Evolutionary conservation across 2,329 filamentous ascomycete species (phyloP), one percentile per base, ranked within the genome.

Genomic region (Diaporthe citriasiana): DNA sequence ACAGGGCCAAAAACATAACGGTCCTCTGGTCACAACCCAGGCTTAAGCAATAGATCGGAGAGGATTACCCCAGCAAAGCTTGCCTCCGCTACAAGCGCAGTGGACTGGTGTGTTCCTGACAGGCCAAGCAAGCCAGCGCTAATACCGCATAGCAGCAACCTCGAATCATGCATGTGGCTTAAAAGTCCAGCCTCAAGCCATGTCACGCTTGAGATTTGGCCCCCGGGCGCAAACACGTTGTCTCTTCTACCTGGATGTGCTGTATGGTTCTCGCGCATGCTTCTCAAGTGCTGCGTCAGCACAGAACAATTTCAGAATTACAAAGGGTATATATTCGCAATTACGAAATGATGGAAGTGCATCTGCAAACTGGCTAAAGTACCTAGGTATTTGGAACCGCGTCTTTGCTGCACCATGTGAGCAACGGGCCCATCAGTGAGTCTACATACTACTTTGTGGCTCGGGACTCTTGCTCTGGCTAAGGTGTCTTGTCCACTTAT

Each of bases 111-210:
- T 51, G 63, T 66, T 51, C 63, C 63, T 51, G 60, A 66, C 60
- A 66, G 60, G 60, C 60, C 60, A 66, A 66, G 60, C 42, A 66
- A 51, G 30, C 60, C 60, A 33, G 45, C 60, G 60, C 60, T 66
- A 51, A 51, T 27, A 38, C 60, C 38, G 38, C 30, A 27, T 12
- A 25, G 51, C 27, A 66, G 60, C 45, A 19, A 38, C 60, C 45
- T 66, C 45, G 60, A 45, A 51, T 66, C 45, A 66, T 66, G 60
- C 60, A 66, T 66, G 35, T 66, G 42, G 42, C 60, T 51, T 27
- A 25, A 51, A 47, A 66, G 45, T 35, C 45, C 30, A 47, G 60
- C 45, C 42, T 51, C 60, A 66, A 66, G 45, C 30, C 13, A 66
- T 22, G 45, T 30, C 22, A 22, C 45, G 15, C 13, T 66, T 10